Conservation (phyloP, 2,329 filamentous ascomycete species). For the Aspergillus sp. region DNA sequence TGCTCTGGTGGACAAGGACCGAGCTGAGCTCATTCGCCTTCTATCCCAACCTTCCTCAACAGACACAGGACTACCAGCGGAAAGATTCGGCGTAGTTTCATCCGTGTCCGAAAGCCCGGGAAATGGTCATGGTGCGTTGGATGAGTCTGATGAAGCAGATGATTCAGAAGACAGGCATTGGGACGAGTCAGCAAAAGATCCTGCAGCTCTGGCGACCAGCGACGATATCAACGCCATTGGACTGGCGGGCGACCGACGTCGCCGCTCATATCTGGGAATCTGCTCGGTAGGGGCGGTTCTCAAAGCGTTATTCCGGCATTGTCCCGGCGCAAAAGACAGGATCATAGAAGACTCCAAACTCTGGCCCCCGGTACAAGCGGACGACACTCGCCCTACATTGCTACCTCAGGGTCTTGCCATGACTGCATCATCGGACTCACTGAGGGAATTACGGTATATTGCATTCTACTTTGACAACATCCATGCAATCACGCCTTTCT, state of each 20-base stretch:
- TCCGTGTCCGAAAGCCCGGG: not conserved
- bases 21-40: slow-evolving; percentile 1
- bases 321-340: not conserved
- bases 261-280: slow-evolving; percentile 8
- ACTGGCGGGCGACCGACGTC: slow-evolving; percentile 5
- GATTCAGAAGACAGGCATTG: slow-evolving; percentile 1
- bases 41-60: not conserved
- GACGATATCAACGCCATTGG: slow-evolving; percentile 9
- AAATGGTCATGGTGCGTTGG: not conserved
- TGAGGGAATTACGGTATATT: slow-evolving; percentile 1
- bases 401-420: not conserved
- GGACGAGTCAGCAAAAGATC: slow-evolving; percentile 7
- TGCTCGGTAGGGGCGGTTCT: slow-evolving; percentile 6
- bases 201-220: not conserved
- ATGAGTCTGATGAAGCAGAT: slow-evolving; percentile 2
- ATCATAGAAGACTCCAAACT: not conserved
- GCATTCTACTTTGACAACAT: slow-evolving; percentile 7
- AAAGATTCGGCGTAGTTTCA: too few species aligned
- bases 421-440: not conserved
- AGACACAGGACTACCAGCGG: not conserved
- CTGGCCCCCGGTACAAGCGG: not conserved
- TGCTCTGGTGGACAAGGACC: slow-evolving; percentile 2
- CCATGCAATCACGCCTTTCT: slow-evolving; percentile 6
- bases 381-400: not conserved
- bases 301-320: slow-evolving; percentile 2